Base-by-base conservation (phyloP, 2,329 filamentous ascomycete species). In the Allantophomopsis lycopodina region DNA sequence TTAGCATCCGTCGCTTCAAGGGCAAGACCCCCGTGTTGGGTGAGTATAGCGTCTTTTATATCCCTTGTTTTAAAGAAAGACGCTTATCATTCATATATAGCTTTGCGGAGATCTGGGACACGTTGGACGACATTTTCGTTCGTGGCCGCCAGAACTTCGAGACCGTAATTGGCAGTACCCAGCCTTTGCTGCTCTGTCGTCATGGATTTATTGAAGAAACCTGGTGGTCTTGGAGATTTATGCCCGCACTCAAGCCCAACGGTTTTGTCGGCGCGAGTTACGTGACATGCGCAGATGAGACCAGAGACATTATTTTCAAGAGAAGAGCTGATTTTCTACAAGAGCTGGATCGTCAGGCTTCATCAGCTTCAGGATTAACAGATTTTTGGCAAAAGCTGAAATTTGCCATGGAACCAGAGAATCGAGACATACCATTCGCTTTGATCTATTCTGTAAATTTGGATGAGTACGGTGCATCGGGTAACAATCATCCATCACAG, bases 211-310 rank as follows among this genome's bases (percentile, higher is more conserved):
- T 83, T 1, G 83, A 91, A 55, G 84, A 91, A 53, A 79, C 82
- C 0, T 89, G 83, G 53, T 89, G 87, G 55, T 83, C 80, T 10
- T 89, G 83, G 83, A 81, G 76, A 2, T 74, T 89, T 36, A 81
- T 88, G 12, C 84, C 84, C 0, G 79, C 88, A 4, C 74, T 83
- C 43, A 21, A 21, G 5, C 8, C 8, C 20, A 8, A 21, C 20
- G 83, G 81, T 2, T 57, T 89, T 0, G 88, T 85, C 55, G 87
- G 87, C 51, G 81, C 83, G 1, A 73, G 79, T 0, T 88, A 88
- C 46, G 84, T 89, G 48, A 85, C 86, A 50, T 21, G 20, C 20
- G 20, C 20, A 5, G 20, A 21, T 21, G 20, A 21, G 8, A 89
- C 84, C 1, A 62, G 78, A 20, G 70, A 82, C 21, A 83, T 81